Base-by-base conservation (phyloP, 768 basidiomycete species). In the Sistotremastrum niveocremeum region DNA sequence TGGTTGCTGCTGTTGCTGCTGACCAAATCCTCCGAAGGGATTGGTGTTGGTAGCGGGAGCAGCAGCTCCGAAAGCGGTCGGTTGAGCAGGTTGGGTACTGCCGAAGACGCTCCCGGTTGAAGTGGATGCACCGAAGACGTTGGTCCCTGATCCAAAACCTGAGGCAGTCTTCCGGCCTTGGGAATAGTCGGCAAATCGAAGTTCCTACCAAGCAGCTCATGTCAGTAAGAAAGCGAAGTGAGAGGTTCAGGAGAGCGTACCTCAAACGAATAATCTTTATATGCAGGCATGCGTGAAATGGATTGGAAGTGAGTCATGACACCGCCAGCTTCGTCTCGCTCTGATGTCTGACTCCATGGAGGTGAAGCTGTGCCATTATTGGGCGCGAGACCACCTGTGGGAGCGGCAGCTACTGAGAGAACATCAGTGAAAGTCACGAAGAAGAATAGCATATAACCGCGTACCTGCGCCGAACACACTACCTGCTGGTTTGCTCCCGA, bases 201-300 rank as follows among this genome's bases (percentile, higher is more conserved):
- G 59, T 71, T 87, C 84, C 82, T 85, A 50, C n/a, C 3, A 46
- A 8, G 45, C 33, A 38, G 4, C 51, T 33, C 52, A 11, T 49
- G 55, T 61, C 6, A 51, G 58, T 58, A 49, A 49, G 51, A 20
- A 35, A 45, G 45, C 31, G 45, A 41, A 49, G 42, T 45, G 40
- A 49, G 46, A 44, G 33, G 33, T 53, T 44, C 39, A 29, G 7
- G 41, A 48, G 48, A 38, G 66, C 67, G 42, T 52, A 78, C 85
- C 70, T 81, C 88, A 50, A 85, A 74, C 20, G 87, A 91, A 49
- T 73, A 79, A 37, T 82, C 81, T 48, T 72, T 63, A 57, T 90
- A 94, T 11, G 72, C 71, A 10, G 83, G 83, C 72, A 83, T 86
- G 51, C 80, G 81, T 11, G 80, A 74, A 45, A 89, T 88, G 35